Evolutionary conservation across 2,329 filamentous ascomycete species (phyloP), one percentile per base, ranked within the genome.

Genomic region (Fusarium nodosum): DNA sequence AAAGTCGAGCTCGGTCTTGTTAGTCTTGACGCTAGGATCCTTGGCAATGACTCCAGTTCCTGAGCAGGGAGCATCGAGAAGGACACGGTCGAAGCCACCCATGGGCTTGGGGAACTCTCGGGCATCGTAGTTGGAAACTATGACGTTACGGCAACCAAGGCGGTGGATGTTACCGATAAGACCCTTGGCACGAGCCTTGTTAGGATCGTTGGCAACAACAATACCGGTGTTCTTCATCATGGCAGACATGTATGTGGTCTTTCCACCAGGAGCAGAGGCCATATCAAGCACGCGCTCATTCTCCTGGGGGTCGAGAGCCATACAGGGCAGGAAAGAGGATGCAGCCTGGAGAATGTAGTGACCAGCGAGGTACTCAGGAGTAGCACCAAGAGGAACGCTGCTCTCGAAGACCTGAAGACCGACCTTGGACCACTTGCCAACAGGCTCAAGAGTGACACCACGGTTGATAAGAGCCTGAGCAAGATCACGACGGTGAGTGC

Each of bases 361-460:
- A 20, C 96, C 96, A 18, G 95, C 94, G 15, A 99, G 88, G 80
- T 99, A 99, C 81, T 99, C 96, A 12, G 96, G 96, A 1, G 96
- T 99, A 30, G 96, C 96, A 86, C 94, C 94, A 2, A 97, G 87
- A 4, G 94, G 93, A 7, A 88, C 85, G 65, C 90, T 91, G 60
- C 92, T 93, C 80, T 99, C 96, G 79, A 99, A 99, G 64, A 99
- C 89, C 80, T 99, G 96, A 41, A 99, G 87, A 48, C 96, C 96
- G 68, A 99, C 94, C 83, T 99, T 99, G 73, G 92, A 96, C 96
- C 96, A 99, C 81, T 98, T 98, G 66, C 96, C 96, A 20, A 99
- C 93, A 3, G 96, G 96, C 81, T 99, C 95, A 39, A 99, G 88
- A 16, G 94, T 97, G 50, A 99, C 96, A 69, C 96, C 96, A 69